Conservation (phyloP, 306 rosid genomes). For the Lablab purpureus region DNA sequence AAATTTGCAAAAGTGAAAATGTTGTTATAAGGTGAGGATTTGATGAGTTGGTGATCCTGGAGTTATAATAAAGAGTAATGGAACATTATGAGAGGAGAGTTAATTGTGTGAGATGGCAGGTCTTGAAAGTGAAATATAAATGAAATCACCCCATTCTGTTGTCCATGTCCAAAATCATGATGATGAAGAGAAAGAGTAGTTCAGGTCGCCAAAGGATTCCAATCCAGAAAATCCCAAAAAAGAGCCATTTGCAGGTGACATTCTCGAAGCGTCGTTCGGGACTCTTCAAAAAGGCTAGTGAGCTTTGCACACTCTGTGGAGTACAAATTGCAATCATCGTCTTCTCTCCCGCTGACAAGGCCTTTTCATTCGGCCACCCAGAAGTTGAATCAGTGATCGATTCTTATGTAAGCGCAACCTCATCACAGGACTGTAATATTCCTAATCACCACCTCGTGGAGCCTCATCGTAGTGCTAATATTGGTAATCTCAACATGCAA, state of each 20-base stretch:
- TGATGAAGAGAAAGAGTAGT: slow-evolving; percentile 34
- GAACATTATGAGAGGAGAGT: no score
- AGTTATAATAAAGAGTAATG: no score
- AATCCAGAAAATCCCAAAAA: slow-evolving; percentile 40
- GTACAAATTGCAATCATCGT: slow-evolving; percentile 43
- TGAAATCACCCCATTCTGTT: no score
- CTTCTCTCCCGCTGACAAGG: slow-evolving; percentile 41
- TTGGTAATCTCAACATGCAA: slow-evolving; percentile 35
- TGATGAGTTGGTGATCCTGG: no score
- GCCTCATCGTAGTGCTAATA: background rate
- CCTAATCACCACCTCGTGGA: background rate
- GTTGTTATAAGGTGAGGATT: no score
- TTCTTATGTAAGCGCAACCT: slow-evolving; percentile 14
- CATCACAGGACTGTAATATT: background rate
- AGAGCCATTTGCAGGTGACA: slow-evolving; percentile 45
- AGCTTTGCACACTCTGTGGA: slow-evolving; percentile 48
- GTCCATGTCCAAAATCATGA: no score
- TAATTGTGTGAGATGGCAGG: no score
- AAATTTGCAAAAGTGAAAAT: no score
- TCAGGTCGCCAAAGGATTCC: slow-evolving; percentile 45
- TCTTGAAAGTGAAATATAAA: no score
- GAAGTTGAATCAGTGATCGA: slow-evolving; percentile 43
- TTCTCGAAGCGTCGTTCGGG: slow-evolving; percentile 44
- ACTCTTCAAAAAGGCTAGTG: slow-evolving; percentile 48
- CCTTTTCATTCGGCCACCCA: slow-evolving; percentile 48